A percentile compares a stretch with the other conserved stretches of the same genome.
Evolutionary conservation across 345 rosid species (phyloP).

Genomic region (Linum trigynum): DNA sequence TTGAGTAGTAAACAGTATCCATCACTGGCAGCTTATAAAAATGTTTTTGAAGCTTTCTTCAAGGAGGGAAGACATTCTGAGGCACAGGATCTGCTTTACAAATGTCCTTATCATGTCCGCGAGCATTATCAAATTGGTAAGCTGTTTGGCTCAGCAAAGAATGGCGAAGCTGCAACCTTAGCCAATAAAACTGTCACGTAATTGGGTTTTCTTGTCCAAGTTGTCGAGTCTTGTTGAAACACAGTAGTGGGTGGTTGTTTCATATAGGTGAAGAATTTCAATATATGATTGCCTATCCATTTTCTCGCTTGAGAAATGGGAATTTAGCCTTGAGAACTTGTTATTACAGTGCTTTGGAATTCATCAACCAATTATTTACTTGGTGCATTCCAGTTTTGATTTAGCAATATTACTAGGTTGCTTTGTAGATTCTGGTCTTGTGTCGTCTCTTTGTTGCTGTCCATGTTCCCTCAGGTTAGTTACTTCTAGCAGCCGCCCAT

Average conservation of each 20-base stretch:
- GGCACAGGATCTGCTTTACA: conserved; percentile 59
- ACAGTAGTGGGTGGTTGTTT: too few relatives aligned
- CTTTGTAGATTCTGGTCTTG: too few relatives aligned
- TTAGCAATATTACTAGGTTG: too few relatives aligned
- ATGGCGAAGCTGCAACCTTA: neutral
- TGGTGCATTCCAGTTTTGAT: neutral
- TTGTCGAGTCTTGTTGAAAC: neutral
- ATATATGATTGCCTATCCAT: neutral
- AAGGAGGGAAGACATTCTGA: conserved; percentile 68
- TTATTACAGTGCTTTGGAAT: neutral
- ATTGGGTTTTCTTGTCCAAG: too few relatives aligned
- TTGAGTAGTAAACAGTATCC: conserved; percentile 56
- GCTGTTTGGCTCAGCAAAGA: conserved; percentile 50
- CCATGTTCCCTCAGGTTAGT: too few relatives aligned
- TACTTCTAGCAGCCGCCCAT: too few relatives aligned
- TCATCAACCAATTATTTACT: too few relatives aligned
- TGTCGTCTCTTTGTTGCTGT: too few relatives aligned
- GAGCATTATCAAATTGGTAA: conserved; percentile 43
- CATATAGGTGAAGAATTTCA: neutral
- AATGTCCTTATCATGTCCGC: conserved; percentile 69
- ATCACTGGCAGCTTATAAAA: conserved; percentile 39
- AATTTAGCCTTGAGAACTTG: neutral
- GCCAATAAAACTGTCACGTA: neutral
- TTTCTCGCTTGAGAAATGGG: neutral
- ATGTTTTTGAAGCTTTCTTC: conserved; percentile 49